These are phyloP conservation scores for Ogataea methanolica DNA, from an alignment of 805 yeast species.

Conservation along the genomic window DNA sequence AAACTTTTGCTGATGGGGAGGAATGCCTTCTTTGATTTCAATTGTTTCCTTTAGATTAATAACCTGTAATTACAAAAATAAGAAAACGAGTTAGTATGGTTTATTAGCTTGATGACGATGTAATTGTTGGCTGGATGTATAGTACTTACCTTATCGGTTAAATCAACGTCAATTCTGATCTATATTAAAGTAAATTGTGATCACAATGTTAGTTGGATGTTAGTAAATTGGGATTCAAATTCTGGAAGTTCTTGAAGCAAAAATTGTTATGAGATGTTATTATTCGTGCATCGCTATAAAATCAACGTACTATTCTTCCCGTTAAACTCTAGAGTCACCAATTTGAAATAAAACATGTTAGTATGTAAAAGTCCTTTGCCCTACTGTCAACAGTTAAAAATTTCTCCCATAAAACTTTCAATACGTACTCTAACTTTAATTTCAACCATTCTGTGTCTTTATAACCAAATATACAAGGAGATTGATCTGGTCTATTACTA, in stretches of 20 bases:
- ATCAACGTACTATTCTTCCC: constrained; percentile 60
- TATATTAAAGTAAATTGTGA: constrained; percentile 10
- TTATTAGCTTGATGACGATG: background rate
- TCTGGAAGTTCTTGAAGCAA: too few species aligned
- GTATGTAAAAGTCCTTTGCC: background rate
- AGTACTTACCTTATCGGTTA: constrained; percentile 54
- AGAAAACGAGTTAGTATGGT: constrained; percentile 23
- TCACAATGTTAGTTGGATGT: background rate
- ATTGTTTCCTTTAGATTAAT: constrained; percentile 77
- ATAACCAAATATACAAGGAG: too few species aligned
- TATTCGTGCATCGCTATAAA: background rate
- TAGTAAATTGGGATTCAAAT: background rate
- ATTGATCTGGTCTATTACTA: too few species aligned
- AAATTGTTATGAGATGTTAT: background rate
- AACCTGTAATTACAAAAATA: constrained; percentile 20
- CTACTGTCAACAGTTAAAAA: background rate
- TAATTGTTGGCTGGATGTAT: background rate
- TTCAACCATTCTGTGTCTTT: constrained; percentile 18
- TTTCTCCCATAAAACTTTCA: background rate
- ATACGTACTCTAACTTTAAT: constrained; percentile 30
- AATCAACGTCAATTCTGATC: constrained; percentile 72
- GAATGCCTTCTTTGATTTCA: constrained; percentile 96
- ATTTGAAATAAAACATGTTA: background rate
- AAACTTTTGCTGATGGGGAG: constrained; percentile 92
- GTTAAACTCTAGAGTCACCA: constrained; percentile 50